These are phyloP conservation scores for Saxophila tyrrhenica DNA, from an alignment of 495 filamentous ascomycete genomes.

Conservation along the genomic window DNA sequence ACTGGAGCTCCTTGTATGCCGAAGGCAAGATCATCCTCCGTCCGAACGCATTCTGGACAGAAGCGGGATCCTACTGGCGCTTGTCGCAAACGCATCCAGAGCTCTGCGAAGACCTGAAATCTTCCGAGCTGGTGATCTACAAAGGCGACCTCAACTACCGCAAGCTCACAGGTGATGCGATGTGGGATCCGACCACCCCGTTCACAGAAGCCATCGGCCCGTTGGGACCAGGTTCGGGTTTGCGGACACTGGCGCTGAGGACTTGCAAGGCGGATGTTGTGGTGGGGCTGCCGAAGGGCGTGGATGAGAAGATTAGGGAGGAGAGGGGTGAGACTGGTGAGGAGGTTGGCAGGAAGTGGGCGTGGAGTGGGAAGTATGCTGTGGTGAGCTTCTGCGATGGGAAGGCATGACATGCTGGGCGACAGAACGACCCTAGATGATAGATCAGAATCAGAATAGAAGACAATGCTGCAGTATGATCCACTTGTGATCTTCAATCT, in stretches of 20 bases:
- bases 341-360: conserved; percentile 75
- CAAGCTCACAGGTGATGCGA: conserved; percentile 79
- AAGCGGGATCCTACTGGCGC: conserved; percentile 74
- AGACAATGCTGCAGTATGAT: no score
- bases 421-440: background rate
- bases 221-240: conserved; percentile 63
- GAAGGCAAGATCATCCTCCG: conserved; percentile 72
- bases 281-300: conserved; percentile 69
- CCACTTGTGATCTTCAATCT: no score
- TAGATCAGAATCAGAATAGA: background rate
- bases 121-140: conserved; percentile 82
- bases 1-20: conserved; percentile 67
- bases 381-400: conserved; percentile 81
- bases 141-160: conserved; percentile 96
- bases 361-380: conserved; percentile 95
- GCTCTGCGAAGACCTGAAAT: conserved; percentile 66
- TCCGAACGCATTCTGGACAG: conserved; percentile 83
- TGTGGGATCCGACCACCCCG: conserved; percentile 80
- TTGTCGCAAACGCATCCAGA: conserved; percentile 55
- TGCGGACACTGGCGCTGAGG: conserved; percentile 73
- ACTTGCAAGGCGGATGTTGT: conserved; percentile 95
- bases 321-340: conserved; percentile 52
- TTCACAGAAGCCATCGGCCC: conserved; percentile 82
- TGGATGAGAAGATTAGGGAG: conserved; percentile 65
- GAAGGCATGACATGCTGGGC: conserved; percentile 31